Evolutionary conservation across 2,329 filamentous ascomycete genomes (phyloP), one percentile per base, ranked within the genome.

Genomic region (Chrysoporthe cubensis): DNA sequence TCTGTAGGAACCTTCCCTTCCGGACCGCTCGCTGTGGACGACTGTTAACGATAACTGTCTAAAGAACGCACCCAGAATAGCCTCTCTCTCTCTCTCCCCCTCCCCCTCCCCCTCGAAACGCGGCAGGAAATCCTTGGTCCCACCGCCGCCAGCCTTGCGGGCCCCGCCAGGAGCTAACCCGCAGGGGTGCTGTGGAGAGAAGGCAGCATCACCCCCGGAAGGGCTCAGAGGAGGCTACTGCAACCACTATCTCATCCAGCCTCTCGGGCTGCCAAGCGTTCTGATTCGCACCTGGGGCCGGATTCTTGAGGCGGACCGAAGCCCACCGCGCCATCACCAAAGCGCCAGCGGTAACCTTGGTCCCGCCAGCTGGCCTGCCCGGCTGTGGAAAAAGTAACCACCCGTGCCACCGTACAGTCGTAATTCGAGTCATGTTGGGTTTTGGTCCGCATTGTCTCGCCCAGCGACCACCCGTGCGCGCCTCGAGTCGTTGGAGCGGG

Each of bases 401-500:
- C 26, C 26, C 26, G 26, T 26, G 26, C 26, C 21, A 54, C 50
- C 50, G 50, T 21, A 54, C 37, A 40, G 9, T 40, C 37, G 37
- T 9, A 54, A 32, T 54, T 14, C 50, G 50, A 54, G 50, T 54
- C 50, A 54, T 54, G 50, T 21, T 54, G 16, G 50, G 32, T 54
- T 54, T 21, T 21, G 11, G 50, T 16, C 50, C 13, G 26, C 16
- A 32, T 54, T 54, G 50, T 54, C 50, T 54, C 50, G 50, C 50
- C 48, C 50, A 48, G 46, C n/a, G 46, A 48, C n/a, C 18, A 48
- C 9, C 9, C 5, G 6, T 7, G 6, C 37, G 37, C 9, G 37
- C 37, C 37, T 40, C 37, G 37, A 40, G 37, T 40, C 37, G 6
- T 9, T 9, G 9, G 37, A 40, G 6, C 37, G 9, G 37, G 37